Evolutionary conservation across 1,139 yeast species (phyloP), one percentile per base, ranked within the genome.

Genomic region (Pneumocystis sp.): DNA sequence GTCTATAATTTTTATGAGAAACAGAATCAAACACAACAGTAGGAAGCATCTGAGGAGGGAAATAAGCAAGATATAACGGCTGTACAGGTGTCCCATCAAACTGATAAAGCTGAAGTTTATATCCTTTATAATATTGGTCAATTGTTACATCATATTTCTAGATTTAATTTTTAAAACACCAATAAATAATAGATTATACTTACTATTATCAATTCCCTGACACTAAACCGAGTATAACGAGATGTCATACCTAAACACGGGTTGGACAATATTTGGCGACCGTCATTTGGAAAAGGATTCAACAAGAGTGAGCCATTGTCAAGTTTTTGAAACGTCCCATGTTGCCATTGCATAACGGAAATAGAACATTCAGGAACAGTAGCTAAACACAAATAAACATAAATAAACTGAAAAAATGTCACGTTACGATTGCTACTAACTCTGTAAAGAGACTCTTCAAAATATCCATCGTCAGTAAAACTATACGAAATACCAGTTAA

Each of bases 21-120:
- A 75, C 70, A 37, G 76, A 72, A 50, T 74, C 67, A 5, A 77
- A 70, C 19, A 72, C 69, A 12, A 71, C 69, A 56, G 98, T 93
- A 31, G 98, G 98, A 69, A 93, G 82, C 98, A 93, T 93, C 82
- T 87, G 80, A 25, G 98, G 96, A 8, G 98, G 98, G 73, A 82
- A 83, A 78, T 91, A 93, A 2, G 95, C 96, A 76, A 93, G 81
- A 75, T 89, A 93, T 71, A 93, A 77, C 0, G 98, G 97, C 70
- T 89, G 95, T 81, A 87, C 77, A 66, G 83, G 83, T 29, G 88
- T 76, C 29, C 97, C 97, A 74, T 90, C 96, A 71, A 83, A 86
- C 77, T 86, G 85, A 76, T 81, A 87, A 68, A 93, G 79, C 69
- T 86, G 86, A 67, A 93, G 81, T 69, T 83, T 82, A 76, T 85